A percentile compares a stretch with the other conserved stretches of the same genome.
phyloP scores from a whole-genome alignment of 1,284 basidiomycete genomes.

The Pterula multifida region DNA sequence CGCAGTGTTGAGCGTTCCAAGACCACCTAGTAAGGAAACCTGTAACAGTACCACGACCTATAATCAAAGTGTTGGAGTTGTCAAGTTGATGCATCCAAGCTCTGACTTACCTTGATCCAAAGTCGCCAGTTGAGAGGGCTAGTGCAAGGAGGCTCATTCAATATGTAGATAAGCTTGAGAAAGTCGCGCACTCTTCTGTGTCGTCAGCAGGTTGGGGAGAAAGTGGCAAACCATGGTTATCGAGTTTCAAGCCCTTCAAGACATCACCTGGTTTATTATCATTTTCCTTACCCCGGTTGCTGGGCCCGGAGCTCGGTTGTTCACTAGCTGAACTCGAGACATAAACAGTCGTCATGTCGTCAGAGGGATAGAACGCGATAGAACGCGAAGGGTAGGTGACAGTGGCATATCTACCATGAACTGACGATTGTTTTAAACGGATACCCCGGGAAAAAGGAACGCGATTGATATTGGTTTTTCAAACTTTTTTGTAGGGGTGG shows the following conservation, averaged over 20 bases:
- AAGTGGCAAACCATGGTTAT: neutral
- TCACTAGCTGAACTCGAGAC: too few species aligned
- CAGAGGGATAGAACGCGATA: too few species aligned
- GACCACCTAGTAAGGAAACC: neutral
- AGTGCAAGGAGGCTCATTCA: neutral
- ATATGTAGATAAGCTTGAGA: neutral
- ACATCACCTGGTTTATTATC: neutral
- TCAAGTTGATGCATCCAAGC: too few species aligned
- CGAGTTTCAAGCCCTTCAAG: neutral
- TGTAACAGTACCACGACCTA: neutral
- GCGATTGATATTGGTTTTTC: too few species aligned
- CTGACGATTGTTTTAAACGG: too few species aligned
- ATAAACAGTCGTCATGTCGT: too few species aligned
- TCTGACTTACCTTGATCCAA: neutral
- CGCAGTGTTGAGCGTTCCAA: neutral
- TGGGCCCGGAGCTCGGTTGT: neutral
- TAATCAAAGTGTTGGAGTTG: too few species aligned
- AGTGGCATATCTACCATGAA: too few species aligned
- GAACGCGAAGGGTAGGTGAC: too few species aligned
- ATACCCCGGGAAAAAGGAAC: too few species aligned
- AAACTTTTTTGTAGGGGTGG: too few species aligned
- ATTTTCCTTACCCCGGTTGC: neutral
- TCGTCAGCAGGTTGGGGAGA: neutral
- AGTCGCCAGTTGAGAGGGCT: neutral
- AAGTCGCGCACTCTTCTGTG: neutral